Base-by-base conservation (phyloP, 345 rosid genomes). In the Carallia brachiata region DNA sequence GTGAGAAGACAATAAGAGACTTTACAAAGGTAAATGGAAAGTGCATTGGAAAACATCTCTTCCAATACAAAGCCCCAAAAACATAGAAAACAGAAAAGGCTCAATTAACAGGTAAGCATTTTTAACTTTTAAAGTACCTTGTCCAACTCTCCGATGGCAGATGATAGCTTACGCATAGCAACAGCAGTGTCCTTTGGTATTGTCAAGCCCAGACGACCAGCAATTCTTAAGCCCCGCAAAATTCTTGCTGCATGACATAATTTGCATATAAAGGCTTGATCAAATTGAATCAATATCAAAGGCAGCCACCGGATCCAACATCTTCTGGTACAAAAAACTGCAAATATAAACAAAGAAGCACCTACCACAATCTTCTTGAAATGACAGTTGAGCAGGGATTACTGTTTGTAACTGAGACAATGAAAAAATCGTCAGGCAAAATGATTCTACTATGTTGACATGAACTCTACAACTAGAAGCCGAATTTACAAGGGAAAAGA, bases 361-460 rank as follows among this genome's bases (percentile, higher is more conserved):
- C 86, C 65, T 84, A 95, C 98, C 99, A 75, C 88, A 77, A 65
- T 95, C 99, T 85, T 90, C 93, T 80, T 76, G 76, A 81, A 92
- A 95, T 30, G 98, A 95, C 73, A 82, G 36, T 60, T 72, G 80
- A 40, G 99, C 92, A 69, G 96, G 96, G 77, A 83, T 71, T 77
- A 95, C 60, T 12, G 99, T 92, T 68, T 80, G 84, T 62, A 95
- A 86, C 98, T 95, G 90, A 70, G 73, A 52, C 68, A 61, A 56
- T 15, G 56, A 30, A 56, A 56, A 18, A 63, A 75, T 57, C 62
- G 76, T 70, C 73, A 10, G 59, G 47, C 36, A 68, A 61, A 59
- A 34, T 70, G 36, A 76, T 67, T 30, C 54, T 18, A 65, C 47
- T 39, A 44, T 68, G 65, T 37, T 18, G 44, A 76, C 61, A 28